Base-by-base conservation (phyloP, 1,139 yeast genomes). In the Tardiomyces blankii region DNA sequence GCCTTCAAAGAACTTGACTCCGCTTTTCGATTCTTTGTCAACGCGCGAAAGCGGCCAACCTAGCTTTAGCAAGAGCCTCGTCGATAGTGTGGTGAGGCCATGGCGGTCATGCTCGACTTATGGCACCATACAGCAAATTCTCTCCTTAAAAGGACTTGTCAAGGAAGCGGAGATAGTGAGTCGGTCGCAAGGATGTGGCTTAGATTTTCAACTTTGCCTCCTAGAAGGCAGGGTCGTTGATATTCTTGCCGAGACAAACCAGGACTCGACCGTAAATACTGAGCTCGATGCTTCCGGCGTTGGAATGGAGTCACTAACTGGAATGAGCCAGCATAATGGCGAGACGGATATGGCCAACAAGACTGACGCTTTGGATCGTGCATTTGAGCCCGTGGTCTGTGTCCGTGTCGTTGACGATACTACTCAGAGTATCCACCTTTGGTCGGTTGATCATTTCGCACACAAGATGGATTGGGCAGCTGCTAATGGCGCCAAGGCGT, bases 191-290 rank as follows among this genome's bases (percentile, higher is more conserved):
- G 35, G 16, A 3, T 14, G 16, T 30, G 35, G 35, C 3, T 11
- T 30, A 11, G 35, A 30, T 30, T 30, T 30, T 9, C 35, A 30
- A 9, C 16, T 30, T 12, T 30, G 16, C 44, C 41, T n/a, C 46
- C 42, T 16, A 43, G 46, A 39, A 38, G n/a, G 46, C 21, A 16
- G 39, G 14, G 44, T 49, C n/a, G 40, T 44, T 18, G 47, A 46
- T 38, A 23, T 50, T 6, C 48, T 43, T 39, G 21, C 35, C 9
- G 16, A 14, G 5, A 11, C 16, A 9, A 30, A 5, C 5, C 35
- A 30, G 35, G 9, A 30, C 11, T 9, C 35, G 3, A 5, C 25
- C 7, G 25, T 30, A 3, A 3, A 5, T 5, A 30, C 16, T 4
- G 9, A 14, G 16, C 35, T 14, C 9, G 35, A 13, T 30, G 35